Conservation (phyloP, 169 alveolate species). For the Plasmodium gonderi region DNA sequence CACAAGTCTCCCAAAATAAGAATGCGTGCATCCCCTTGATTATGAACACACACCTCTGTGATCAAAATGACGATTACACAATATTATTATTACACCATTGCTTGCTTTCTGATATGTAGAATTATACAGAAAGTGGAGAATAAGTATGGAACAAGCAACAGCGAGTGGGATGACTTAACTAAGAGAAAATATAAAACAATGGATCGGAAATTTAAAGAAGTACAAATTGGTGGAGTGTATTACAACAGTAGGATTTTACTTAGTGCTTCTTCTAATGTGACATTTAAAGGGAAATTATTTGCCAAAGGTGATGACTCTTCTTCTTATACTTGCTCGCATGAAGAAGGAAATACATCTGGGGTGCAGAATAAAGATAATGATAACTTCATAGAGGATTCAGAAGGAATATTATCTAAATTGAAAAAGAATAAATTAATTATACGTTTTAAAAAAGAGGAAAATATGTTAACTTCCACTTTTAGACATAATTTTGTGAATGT, state of each 20-base stretch:
- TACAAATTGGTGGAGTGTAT: not conserved
- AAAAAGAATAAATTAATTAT: not conserved
- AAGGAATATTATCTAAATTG: not conserved
- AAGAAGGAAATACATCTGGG: no score
- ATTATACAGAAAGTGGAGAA: not conserved
- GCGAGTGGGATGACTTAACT: not conserved
- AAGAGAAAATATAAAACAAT: not conserved
- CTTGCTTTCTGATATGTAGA: not conserved
- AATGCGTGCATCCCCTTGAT: not conserved
- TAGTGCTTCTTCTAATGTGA: not conserved
- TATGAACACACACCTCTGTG: not conserved
- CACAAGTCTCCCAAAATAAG: not conserved
- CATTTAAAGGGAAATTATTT: not conserved
- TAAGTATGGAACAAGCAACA: not conserved
- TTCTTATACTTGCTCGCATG: not conserved
- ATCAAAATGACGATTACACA: not conserved
- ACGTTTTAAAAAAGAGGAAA: slow-evolving; percentile 13
- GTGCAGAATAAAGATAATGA: no score
- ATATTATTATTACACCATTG: not conserved
- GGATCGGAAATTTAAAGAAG: not conserved
- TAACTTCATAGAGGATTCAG: not conserved
- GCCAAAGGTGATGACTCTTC: not conserved
- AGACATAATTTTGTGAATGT: not conserved
- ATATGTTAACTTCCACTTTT: not conserved
- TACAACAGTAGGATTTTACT: not conserved